Conservation (phyloP, 495 filamentous ascomycete species). For the Pyrenula aspistea region DNA sequence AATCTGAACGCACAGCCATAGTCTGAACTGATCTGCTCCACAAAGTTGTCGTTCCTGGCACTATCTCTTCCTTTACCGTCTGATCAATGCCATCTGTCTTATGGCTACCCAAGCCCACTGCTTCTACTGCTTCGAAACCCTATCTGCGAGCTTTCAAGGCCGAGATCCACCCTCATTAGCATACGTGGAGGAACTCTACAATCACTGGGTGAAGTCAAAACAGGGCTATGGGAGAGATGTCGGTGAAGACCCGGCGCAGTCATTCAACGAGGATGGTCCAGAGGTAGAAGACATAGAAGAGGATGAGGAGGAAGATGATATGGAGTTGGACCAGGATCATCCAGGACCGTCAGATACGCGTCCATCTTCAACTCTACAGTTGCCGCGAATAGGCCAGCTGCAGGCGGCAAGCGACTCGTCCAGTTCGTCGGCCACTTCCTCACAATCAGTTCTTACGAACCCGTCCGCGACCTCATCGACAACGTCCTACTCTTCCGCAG, state of each 20-base stretch:
- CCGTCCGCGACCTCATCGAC: conserved; percentile 7
- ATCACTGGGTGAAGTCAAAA: conserved; percentile 7
- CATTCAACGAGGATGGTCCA: conserved; percentile 4
- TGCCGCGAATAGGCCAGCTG: not conserved
- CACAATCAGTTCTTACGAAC: not conserved
- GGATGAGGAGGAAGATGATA: conserved; percentile 4
- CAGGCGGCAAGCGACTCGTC: not conserved
- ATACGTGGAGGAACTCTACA: conserved; percentile 57
- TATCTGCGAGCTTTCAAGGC: conserved; percentile 52
- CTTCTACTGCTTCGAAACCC: conserved; percentile 81
- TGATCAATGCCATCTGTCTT: no score
- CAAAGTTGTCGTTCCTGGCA: no score
- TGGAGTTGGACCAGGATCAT: not conserved
- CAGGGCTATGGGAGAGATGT: conserved; percentile 7
- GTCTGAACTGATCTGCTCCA: no score
- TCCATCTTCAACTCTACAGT: not conserved
- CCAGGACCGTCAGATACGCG: not conserved
- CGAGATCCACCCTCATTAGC: conserved; percentile 44
- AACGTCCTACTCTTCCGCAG: conserved; percentile 11
- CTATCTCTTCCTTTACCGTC: no score
- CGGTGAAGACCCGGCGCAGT: conserved; percentile 4
- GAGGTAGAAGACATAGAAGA: conserved; percentile 8
- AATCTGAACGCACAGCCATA: no score
- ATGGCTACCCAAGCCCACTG: conserved; percentile 85
- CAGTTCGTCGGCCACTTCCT: not conserved